Evolutionary conservation across 495 filamentous ascomycete genomes (phyloP).

Genomic region (Talaromyces liani): DNA sequence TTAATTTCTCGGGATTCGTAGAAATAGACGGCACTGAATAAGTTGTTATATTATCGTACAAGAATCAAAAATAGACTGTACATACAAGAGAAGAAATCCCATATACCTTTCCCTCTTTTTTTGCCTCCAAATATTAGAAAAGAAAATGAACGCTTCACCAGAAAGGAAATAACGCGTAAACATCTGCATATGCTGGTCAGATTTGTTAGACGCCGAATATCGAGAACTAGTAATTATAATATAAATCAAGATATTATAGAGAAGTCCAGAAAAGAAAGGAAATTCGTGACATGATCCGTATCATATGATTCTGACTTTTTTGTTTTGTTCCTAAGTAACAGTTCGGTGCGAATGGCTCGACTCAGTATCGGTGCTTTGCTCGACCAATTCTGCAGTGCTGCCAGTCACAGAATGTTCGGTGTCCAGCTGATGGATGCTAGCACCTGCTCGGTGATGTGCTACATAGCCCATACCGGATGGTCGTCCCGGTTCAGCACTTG

Average conservation of each 20-base stretch:
- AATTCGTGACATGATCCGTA: conserved; percentile 5
- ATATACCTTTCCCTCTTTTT: conserved; percentile 1
- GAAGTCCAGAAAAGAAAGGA: not conserved
- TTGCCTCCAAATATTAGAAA: not conserved
- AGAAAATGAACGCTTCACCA: not conserved
- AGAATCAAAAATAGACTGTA: not conserved
- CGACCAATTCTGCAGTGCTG: conserved; percentile 44
- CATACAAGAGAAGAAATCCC: not conserved
- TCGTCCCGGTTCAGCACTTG: conserved; percentile 34
- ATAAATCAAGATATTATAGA: not conserved
- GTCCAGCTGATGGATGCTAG: conserved; percentile 51
- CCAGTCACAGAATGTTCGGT: conserved; percentile 45
- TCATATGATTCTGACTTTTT: conserved; percentile 1
- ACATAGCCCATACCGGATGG: conserved; percentile 67
- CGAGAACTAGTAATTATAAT: not conserved
- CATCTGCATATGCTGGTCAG: not conserved
- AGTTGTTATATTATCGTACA: not conserved
- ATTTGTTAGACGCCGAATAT: not conserved
- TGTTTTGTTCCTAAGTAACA: not conserved
- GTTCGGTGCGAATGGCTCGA: not conserved
- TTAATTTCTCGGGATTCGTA: not conserved
- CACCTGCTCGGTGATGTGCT: conserved; percentile 55
- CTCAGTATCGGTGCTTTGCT: conserved; percentile 11
- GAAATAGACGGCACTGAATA: not conserved
- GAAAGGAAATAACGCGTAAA: not conserved